These are phyloP conservation scores for Helianthus annuus DNA, from an alignment of 129 eudicot species.

Conservation along the genomic window HanXRQr2.0-SUNRISE NC_035439.2:116309569-116310068, in stretches of 20 bases:
- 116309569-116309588: too few relatives aligned
- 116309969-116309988: slow-evolving; percentile 71
- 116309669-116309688: slow-evolving; percentile 69
- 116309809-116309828: not conserved
- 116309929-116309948: slow-evolving; percentile 87
- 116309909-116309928: slow-evolving; percentile 67
- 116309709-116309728: slow-evolving; percentile 52
- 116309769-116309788: slow-evolving; percentile 57
- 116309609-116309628: not conserved
- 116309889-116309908: slow-evolving; percentile 49
- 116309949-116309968: slow-evolving; percentile 69
- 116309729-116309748: slow-evolving; percentile 74
- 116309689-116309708: slow-evolving; percentile 91
- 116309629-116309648: not conserved
- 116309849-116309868: slow-evolving; percentile 62
- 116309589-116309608: not conserved
- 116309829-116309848: slow-evolving; percentile 12
- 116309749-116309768: slow-evolving; percentile 68
- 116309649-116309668: slow-evolving; percentile 70
- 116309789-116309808: not conserved
- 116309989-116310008: slow-evolving; percentile 53
- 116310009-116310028: slow-evolving; percentile 65
- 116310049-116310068: slow-evolving; percentile 39
- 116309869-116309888: slow-evolving; percentile 58
- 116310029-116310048: slow-evolving; percentile 77